Percentiles rank a stretch among this genome's conserved stretches.
Evolutionary conservation across 2,329 filamentous ascomycete genomes (phyloP).

Genomic region (Xenosphaeropsis pyriputrescens): DNA sequence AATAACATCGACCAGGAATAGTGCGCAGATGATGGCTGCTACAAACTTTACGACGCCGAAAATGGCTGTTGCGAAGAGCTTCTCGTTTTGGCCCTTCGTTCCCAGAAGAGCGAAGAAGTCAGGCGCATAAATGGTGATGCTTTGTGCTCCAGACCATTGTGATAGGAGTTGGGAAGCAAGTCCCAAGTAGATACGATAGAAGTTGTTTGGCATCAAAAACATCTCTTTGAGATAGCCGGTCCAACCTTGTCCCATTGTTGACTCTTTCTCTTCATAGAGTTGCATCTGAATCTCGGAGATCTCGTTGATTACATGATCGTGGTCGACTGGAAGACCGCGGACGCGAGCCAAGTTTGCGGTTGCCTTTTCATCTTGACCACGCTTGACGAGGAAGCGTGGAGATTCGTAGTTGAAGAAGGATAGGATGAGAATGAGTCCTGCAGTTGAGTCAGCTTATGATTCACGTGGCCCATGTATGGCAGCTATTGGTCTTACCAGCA

Average conservation of each 20-base stretch:
- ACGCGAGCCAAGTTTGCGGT: slow-evolving; percentile 38
- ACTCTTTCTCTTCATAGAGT: slow-evolving; percentile 58
- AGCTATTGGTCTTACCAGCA: slow-evolving; percentile 23
- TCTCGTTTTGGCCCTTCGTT: slow-evolving; percentile 50
- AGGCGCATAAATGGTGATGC: slow-evolving; percentile 63
- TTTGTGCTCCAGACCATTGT: slow-evolving; percentile 61
- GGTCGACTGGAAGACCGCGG: slow-evolving; percentile 40
- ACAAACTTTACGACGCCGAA: slow-evolving; percentile 64
- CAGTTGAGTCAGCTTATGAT: too few relatives aligned
- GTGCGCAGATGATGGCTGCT: slow-evolving; percentile 51
- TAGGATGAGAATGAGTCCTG: slow-evolving; percentile 48
- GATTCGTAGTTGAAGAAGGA: slow-evolving; percentile 58
- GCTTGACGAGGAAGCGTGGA: slow-evolving; percentile 55
- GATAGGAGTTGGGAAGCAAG: slow-evolving; percentile 55
- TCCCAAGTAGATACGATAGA: slow-evolving; percentile 58
- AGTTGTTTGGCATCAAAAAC: slow-evolving; percentile 50
- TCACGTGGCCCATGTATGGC: too few relatives aligned
- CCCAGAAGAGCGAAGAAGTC: slow-evolving; percentile 62
- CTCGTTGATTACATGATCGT: slow-evolving; percentile 47
- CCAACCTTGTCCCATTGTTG: slow-evolving; percentile 49
- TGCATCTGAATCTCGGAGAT: slow-evolving; percentile 48
- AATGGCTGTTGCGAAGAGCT: slow-evolving; percentile 58
- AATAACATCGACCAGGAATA: slow-evolving; percentile 69
- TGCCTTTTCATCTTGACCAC: slow-evolving; percentile 43
- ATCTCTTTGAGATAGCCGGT: slow-evolving; percentile 54